phyloP scores from a whole-genome alignment of 768 basidiomycete species.

The Mycena olivaceomarginata region DNA sequence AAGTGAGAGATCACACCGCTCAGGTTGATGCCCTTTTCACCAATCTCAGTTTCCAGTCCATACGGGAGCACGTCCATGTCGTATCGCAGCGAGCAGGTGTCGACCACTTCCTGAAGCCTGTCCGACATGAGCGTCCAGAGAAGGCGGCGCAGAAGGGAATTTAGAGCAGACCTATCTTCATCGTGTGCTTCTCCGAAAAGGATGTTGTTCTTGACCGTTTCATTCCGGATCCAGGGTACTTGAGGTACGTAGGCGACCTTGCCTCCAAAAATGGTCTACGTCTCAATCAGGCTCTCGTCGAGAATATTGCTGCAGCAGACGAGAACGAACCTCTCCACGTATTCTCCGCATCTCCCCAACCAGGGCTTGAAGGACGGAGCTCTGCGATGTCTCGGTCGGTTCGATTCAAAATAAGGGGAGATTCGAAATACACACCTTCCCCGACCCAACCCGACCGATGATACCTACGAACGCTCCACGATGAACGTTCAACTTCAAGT shows the following conservation, averaged over 20 bases:
- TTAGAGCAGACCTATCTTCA: conserved; percentile 62
- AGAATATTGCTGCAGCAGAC: conserved; percentile 15
- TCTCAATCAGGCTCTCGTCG: conserved; percentile 3
- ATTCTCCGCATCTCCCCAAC: conserved; percentile 69
- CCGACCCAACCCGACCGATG: conserved; percentile 72
- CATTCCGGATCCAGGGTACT: conserved; percentile 79
- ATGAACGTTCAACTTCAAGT: conserved; percentile 54
- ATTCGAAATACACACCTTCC: conserved; percentile 58
- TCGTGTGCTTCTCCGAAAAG: conserved; percentile 81
- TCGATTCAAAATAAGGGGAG: conserved; percentile 15
- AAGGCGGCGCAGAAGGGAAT: conserved; percentile 15
- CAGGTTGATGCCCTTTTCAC: conserved; percentile 85
- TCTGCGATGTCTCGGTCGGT: conserved; percentile 47
- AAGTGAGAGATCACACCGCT: conserved; percentile 62
- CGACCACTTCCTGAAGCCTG: conserved; percentile 72
- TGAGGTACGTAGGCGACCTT: conserved; percentile 76
- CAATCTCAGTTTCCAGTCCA: conserved; percentile 81
- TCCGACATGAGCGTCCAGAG: conserved; percentile 9
- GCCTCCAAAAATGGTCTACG: conserved; percentile 71
- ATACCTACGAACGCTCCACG: conserved; percentile 70
- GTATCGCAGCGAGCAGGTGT: conserved; percentile 80
- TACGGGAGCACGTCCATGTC: conserved; percentile 83
- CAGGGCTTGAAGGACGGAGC: conserved; percentile 56
- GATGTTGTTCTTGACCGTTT: conserved; percentile 84
- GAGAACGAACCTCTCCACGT: conserved; percentile 58